phyloP scores from a whole-genome alignment of 371 early-diverging fungal genomes.

The Gilbertella persicaria region DNA sequence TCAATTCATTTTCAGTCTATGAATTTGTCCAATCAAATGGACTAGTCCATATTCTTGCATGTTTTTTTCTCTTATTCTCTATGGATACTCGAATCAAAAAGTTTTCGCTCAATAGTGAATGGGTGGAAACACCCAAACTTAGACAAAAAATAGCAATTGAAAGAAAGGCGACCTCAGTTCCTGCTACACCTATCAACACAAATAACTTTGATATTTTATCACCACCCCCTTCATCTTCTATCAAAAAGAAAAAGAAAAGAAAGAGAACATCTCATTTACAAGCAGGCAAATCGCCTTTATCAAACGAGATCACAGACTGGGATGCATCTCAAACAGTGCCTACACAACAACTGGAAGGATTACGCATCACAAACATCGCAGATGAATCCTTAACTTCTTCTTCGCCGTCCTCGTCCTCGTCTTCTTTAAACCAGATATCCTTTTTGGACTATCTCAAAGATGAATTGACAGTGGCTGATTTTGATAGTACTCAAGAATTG shows the following conservation, averaged over 20 bases:
- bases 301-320: constrained; percentile 10
- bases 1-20: too few relatives aligned
- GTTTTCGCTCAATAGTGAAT: constrained; percentile 6
- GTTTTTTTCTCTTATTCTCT: neutral
- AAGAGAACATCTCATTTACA: neutral
- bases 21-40: too few relatives aligned
- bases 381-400: neutral
- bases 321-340: constrained; percentile 9
- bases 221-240: constrained; percentile 4
- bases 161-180: constrained; percentile 15
- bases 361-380: constrained; percentile 1
- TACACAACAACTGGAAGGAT: neutral
- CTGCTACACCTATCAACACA: constrained; percentile 9
- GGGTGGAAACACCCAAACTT: constrained; percentile 19
- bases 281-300: constrained; percentile 8
- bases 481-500: constrained; percentile 73
- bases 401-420: neutral
- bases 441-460: constrained; percentile 66
- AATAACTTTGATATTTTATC: constrained; percentile 18
- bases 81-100: neutral
- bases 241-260: constrained; percentile 10
- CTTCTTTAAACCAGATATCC: constrained; percentile 24
- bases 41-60: too few relatives aligned
- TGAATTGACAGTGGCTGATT: constrained; percentile 74
- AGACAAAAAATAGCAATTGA: constrained; percentile 2